Evolutionary conservation across 2,329 filamentous ascomycete species (phyloP).

Genomic region (Coniochaeta hoffmannii): DNA sequence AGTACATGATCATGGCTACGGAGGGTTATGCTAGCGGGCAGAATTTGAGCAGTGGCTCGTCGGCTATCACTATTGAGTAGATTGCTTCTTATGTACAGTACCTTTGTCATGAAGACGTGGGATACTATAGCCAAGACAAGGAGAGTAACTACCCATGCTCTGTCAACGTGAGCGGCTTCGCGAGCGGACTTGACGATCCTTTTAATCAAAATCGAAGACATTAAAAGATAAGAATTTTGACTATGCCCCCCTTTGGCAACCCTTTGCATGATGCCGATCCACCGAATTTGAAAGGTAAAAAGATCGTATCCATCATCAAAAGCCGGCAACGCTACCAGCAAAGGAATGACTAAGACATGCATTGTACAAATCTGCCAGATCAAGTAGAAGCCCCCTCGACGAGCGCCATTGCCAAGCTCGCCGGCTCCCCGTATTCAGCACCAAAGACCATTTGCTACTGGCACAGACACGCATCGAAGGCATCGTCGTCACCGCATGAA

Average conservation of each 20-base stretch:
- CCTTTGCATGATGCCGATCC: too few species aligned
- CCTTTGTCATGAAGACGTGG: not conserved
- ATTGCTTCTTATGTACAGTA: not conserved
- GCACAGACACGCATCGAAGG: not conserved
- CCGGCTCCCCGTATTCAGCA: not conserved
- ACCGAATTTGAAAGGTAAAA: too few species aligned
- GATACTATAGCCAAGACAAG: too few species aligned
- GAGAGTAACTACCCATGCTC: too few species aligned
- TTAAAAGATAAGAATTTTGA: too few species aligned
- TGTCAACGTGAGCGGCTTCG: too few species aligned
- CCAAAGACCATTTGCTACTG: not conserved
- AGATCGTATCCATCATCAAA: not conserved
- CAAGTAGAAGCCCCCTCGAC: not conserved
- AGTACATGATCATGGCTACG: slow-evolving; percentile 46
- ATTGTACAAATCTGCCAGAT: not conserved
- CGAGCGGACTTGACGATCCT: too few species aligned
- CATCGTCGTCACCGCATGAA: not conserved
- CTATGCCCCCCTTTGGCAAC: too few species aligned
- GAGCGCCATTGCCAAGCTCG: not conserved
- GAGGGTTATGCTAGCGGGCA: slow-evolving; percentile 39
- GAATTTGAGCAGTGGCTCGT: slow-evolving; percentile 19
- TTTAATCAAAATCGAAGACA: too few species aligned
- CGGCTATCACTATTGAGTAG: slow-evolving; percentile 10
- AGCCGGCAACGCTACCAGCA: not conserved
- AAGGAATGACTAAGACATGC: not conserved